Evolutionary conservation across 495 filamentous ascomycete genomes (phyloP).

Genomic region (Chaetomidium leptoderma): DNA sequence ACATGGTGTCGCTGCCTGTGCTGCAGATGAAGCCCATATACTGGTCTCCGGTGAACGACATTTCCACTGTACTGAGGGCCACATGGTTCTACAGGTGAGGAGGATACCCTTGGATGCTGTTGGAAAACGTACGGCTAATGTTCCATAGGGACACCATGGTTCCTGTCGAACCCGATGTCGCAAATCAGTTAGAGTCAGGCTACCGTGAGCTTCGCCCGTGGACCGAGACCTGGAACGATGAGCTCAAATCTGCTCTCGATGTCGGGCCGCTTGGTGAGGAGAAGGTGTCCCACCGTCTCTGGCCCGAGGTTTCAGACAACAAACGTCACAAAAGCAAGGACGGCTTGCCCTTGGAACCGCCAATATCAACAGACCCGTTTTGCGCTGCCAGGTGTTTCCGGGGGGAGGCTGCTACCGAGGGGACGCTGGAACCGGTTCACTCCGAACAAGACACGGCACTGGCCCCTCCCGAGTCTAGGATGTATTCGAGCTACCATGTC

Average conservation of each 20-base stretch:
- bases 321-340: conserved; percentile 38
- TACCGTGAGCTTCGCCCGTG: conserved; percentile 83
- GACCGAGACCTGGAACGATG: conserved; percentile 90
- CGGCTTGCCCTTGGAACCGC: conserved; percentile 37
- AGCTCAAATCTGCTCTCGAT: conserved; percentile 84
- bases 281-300: conserved; percentile 78
- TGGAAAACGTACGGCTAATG: conserved; percentile 1
- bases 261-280: conserved; percentile 86
- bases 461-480: conserved; percentile 32
- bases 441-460: conserved; percentile 35
- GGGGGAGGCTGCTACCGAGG: conserved; percentile 53
- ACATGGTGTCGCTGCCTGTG: conserved; percentile 51
- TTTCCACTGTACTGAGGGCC: conserved; percentile 73
- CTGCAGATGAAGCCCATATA: conserved; percentile 93
- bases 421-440: conserved; percentile 40
- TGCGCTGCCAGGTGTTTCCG: conserved; percentile 53
- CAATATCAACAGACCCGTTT: conserved; percentile 50
- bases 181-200: conserved; percentile 86
- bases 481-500: conserved; percentile 66
- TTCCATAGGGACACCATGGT: conserved; percentile 71
- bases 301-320: conserved; percentile 56
- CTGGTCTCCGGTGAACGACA: conserved; percentile 92
- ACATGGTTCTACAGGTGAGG: conserved; percentile 81
- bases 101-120: background rate
- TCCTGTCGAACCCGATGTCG: conserved; percentile 80